Evolutionary conservation across 2,329 filamentous ascomycete genomes (phyloP).

Genomic region (Orbilia quercus): DNA sequence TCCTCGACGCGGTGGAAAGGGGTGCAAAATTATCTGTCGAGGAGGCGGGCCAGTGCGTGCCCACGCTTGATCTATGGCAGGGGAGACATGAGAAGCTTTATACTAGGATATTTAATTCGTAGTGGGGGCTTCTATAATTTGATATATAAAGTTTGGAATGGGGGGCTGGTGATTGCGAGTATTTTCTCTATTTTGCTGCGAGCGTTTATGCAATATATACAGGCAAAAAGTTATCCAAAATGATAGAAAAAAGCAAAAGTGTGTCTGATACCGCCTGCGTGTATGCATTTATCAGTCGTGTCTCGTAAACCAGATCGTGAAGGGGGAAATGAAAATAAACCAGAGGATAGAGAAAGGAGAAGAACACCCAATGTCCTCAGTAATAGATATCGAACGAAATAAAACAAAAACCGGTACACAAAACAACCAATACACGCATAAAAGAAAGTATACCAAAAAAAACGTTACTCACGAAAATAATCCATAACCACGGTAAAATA

Average conservation of each 20-base stretch:
- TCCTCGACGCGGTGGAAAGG: constrained; percentile 70
- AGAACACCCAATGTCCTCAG: too few species aligned
- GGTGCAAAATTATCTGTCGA: constrained; percentile 72
- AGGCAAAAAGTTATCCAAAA: background rate
- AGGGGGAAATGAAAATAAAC: background rate
- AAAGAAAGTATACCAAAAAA: too few species aligned
- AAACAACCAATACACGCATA: too few species aligned
- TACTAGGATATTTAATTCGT: constrained; percentile 80
- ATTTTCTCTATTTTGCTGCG: too few species aligned
- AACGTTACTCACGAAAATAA: too few species aligned
- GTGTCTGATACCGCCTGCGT: background rate
- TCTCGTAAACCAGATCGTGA: constrained; percentile 6
- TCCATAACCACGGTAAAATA: too few species aligned
- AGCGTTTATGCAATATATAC: background rate
- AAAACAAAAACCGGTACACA: too few species aligned
- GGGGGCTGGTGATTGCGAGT: too few species aligned
- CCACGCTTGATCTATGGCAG: constrained; percentile 83
- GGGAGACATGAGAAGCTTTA: constrained; percentile 85
- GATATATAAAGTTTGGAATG: too few species aligned
- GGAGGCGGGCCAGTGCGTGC: constrained; percentile 78
- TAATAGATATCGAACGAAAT: too few species aligned
- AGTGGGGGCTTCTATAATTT: too few species aligned
- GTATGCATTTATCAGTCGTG: background rate
- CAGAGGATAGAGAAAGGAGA: too few species aligned
- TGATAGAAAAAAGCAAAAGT: background rate